phyloP scores from a whole-genome alignment of 73 alveolate species.

The Tetrahymena borealis region DNA sequence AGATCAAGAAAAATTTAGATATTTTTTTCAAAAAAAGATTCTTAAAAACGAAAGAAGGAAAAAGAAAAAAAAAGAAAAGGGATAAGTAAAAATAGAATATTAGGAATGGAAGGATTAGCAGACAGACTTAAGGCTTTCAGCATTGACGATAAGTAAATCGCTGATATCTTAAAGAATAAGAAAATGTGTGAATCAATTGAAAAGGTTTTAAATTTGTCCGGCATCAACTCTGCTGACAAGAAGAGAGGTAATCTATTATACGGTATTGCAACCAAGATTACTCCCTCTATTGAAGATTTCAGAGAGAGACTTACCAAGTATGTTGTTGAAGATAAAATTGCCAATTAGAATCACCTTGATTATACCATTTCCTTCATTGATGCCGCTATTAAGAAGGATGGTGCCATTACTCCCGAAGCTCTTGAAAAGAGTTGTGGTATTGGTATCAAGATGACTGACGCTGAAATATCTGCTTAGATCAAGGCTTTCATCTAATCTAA shows the following conservation, averaged over 20 bases:
- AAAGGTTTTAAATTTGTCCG: background rate
- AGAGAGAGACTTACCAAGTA: conserved; percentile 17
- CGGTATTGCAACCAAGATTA: background rate
- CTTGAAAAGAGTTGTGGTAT: conserved; percentile 32
- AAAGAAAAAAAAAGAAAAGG: background rate
- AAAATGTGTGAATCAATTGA: background rate
- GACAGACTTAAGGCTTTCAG: background rate
- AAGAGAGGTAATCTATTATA: background rate
- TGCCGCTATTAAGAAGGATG: background rate
- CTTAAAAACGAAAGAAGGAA: background rate
- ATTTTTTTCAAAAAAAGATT: background rate
- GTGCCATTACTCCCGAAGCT: background rate
- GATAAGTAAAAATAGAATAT: background rate
- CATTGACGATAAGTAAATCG: background rate
- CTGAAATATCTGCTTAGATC: background rate
- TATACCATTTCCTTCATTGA: conserved; percentile 13
- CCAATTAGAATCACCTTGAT: conserved; percentile 12
- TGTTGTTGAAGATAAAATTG: conserved; percentile 24
- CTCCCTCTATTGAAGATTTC: conserved; percentile 26
- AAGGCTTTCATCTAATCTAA: background rate
- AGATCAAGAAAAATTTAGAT: background rate
- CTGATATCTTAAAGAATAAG: background rate
- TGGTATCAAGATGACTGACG: conserved; percentile 31
- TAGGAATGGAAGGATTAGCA: background rate
- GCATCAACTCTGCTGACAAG: background rate